A percentile compares a stretch with the other conserved stretches of the same genome.
phyloP scores from a whole-genome alignment of 2,329 filamentous ascomycete species.

The Leptographium galeiforme region DNA sequence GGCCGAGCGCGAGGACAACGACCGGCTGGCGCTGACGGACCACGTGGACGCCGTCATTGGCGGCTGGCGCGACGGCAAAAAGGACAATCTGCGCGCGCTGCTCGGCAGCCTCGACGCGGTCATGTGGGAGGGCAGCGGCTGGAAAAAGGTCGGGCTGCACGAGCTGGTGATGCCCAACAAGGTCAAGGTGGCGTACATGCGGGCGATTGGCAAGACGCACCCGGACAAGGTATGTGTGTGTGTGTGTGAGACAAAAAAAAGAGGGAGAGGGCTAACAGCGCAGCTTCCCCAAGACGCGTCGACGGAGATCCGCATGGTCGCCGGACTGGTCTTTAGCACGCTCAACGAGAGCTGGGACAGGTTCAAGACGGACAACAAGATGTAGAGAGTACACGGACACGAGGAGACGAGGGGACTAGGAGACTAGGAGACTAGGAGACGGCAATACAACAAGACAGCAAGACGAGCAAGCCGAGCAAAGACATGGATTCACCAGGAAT shows the following conservation, averaged over 20 bases:
- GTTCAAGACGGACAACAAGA: conserved; percentile 55
- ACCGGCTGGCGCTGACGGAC: conserved; percentile 82
- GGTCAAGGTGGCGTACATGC: conserved; percentile 98
- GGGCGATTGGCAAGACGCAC: conserved; percentile 96
- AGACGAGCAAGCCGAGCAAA: too few species aligned
- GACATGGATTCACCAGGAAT: neutral
- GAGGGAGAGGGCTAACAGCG: neutral
- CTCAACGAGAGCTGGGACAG: conserved; percentile 63
- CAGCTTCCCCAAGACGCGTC: conserved; percentile 51
- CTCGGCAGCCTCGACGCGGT: conserved; percentile 78
- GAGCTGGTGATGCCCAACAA: conserved; percentile 86
- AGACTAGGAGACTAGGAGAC: neutral
- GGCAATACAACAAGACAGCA: neutral
- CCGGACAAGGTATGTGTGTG: conserved; percentile 87
- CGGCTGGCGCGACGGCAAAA: conserved; percentile 79
- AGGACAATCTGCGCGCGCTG: conserved; percentile 81
- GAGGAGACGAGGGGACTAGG: conserved; percentile 25
- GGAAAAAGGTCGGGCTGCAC: conserved; percentile 93
- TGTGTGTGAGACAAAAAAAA: too few species aligned
- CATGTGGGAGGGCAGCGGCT: conserved; percentile 81
- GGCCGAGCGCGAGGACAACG: conserved; percentile 76
- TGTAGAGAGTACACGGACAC: conserved; percentile 35
- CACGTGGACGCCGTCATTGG: conserved; percentile 67
- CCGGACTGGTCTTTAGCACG: conserved; percentile 51
- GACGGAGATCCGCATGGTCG: conserved; percentile 54